Base-by-base conservation (phyloP, 176 grass and related monocot genomes). In the Eremochloa ophiuroides region DNA sequence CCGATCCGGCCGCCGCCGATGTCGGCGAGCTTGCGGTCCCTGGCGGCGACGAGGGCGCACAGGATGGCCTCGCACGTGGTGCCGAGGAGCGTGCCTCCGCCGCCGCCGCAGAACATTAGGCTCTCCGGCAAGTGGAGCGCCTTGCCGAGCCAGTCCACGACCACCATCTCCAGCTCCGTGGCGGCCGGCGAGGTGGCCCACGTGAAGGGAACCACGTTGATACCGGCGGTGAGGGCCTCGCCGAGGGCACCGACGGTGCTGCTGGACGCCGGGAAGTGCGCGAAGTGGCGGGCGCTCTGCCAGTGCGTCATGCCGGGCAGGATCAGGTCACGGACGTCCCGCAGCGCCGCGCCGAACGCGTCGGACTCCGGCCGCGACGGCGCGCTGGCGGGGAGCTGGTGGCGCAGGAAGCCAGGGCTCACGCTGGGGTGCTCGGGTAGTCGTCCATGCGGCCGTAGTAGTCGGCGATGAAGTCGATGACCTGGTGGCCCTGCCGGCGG, bases 281-380 rank as follows among this genome's bases (percentile, higher is more conserved):
- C 85, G 78, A 74, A 87, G 35, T 75, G 80, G 26, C 67, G 79
- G 1, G 85, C 62, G 70, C 85, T 81, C 70, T 87, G 85, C 85
- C 78, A 87, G 62, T 87, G 78, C 18, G 78, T 81, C n/a, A 87
- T 37, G 13, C 85, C 85, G 0, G 78, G 85, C 23, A 87, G 16
- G 37, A 82, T 75, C 2, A 76, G 27, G 34, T 76, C 25, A 13
- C 18, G 44, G 26, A 87, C 48, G 35, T 87, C 85, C 2, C 20
- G 15, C 13, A 87, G 61, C 47, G 80, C 74, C 5, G 85, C 37
- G 1, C 11, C 71, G 17, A 87, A 29, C 23, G 55, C 74, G 35
- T 76, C 74, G 25, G 35, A 14, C 71, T 87, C 46, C 8, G 71
- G 69, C 9, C 14, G 47, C 22, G 18, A 18, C 27, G 85, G 85